A percentile compares a stretch with the other conserved stretches of the same genome.
These are phyloP conservation scores for Tetratostichococcus sp. DNA, from an alignment of 139 green algal species.

Conservation along the genomic window DNA sequence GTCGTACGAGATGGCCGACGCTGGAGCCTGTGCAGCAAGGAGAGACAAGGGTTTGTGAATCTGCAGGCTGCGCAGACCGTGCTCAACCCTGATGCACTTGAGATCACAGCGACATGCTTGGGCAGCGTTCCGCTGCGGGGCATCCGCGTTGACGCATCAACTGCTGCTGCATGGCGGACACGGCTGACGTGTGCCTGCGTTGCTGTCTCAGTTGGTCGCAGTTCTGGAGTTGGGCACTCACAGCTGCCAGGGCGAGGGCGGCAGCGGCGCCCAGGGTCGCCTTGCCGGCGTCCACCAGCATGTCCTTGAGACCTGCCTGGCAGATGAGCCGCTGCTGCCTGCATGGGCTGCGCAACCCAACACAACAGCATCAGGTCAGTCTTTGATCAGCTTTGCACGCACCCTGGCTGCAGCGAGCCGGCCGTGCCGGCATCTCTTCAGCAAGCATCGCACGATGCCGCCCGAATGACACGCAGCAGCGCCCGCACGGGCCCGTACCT, in stretches of 20 bases:
- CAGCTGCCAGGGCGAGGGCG: neutral
- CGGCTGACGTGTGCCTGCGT: too few species aligned
- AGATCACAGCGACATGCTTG: too few species aligned
- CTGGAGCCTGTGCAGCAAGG: neutral
- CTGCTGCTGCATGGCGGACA: too few species aligned
- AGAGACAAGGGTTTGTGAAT: too few species aligned
- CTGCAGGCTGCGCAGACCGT: too few species aligned
- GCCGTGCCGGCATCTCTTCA: too few species aligned
- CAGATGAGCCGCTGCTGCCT: neutral
- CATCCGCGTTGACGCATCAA: too few species aligned
- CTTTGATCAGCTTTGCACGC: neutral
- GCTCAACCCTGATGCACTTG: too few species aligned
- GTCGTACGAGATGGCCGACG: slow-evolving; percentile 3
- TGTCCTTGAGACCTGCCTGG: neutral
- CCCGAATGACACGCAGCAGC: too few species aligned
- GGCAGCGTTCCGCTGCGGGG: too few species aligned
- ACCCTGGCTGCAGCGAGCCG: neutral
- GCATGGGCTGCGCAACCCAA: neutral
- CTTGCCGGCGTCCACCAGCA: neutral
- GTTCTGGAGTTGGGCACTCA: neutral
- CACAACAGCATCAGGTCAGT: neutral
- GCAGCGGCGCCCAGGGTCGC: neutral
- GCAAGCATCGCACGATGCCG: too few species aligned
- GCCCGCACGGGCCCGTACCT: neutral
- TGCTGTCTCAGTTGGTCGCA: too few species aligned